Conservation (phyloP, 2,329 filamentous ascomycete species). For the Colletotrichum noveboracense region DNA sequence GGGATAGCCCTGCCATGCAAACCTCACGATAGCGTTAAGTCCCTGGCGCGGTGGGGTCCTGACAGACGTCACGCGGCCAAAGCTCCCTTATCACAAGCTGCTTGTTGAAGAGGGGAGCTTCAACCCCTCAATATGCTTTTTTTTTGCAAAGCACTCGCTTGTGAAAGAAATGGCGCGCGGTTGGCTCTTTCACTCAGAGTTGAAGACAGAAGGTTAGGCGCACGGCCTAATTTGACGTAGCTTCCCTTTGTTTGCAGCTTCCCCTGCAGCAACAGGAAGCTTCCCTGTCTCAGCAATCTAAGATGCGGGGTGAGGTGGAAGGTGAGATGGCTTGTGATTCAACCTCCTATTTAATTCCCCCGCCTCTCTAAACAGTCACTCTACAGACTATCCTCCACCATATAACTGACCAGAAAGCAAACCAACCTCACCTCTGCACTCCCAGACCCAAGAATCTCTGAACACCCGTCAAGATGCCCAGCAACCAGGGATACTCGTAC, state of each 20-base stretch:
- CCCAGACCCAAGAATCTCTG: background rate
- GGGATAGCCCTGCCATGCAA: background rate
- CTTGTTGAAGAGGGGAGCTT: background rate
- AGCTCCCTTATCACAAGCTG: background rate
- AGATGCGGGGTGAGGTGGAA: background rate
- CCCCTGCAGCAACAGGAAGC: background rate
- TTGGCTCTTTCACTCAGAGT: background rate
- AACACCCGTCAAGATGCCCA: constrained; percentile 18
- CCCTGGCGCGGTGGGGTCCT: background rate
- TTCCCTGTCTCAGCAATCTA: background rate
- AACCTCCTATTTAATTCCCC: background rate
- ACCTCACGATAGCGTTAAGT: background rate
- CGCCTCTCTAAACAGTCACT: background rate
- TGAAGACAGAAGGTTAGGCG: background rate
- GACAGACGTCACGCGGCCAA: background rate
- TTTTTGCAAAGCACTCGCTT: background rate
- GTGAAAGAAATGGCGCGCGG: background rate
- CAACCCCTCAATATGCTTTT: background rate
- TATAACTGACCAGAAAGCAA: background rate
- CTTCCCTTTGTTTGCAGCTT: background rate
- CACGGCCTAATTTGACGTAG: background rate
- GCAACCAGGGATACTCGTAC: constrained; percentile 40
- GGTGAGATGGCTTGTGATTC: background rate
- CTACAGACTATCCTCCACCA: fast-evolving
- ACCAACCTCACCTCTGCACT: background rate